Percentiles rank a stretch among this genome's conserved stretches.
Evolutionary conservation across 805 yeast genomes (phyloP).

Genomic region (Isabelozyma pseudorhagii): DNA sequence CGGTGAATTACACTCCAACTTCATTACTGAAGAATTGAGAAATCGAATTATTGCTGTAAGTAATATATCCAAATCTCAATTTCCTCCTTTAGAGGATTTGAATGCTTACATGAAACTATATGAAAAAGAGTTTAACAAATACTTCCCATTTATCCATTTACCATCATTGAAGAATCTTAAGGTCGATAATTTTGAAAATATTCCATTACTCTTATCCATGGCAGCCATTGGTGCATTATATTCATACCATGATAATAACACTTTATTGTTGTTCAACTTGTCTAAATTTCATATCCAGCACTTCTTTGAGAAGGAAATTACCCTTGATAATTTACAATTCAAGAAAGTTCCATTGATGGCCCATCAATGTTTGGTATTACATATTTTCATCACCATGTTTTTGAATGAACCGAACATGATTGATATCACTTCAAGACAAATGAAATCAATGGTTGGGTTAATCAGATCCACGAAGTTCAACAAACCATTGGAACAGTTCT

Average conservation of each 20-base stretch:
- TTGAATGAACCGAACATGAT: constrained; percentile 51
- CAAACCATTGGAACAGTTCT: constrained; percentile 45
- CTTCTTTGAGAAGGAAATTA: constrained; percentile 53
- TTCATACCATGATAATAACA: constrained; percentile 74
- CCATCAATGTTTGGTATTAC: constrained; percentile 54
- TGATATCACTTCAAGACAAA: constrained; percentile 49
- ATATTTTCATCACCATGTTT: constrained; percentile 55
- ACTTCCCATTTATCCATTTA: constrained; percentile 80
- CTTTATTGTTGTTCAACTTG: constrained; percentile 66
- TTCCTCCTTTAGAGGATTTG: constrained; percentile 74
- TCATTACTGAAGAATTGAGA: constrained; percentile 49
- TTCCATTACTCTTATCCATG: constrained; percentile 74
- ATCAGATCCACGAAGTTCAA: constrained; percentile 52
- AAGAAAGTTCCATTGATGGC: constrained; percentile 57
- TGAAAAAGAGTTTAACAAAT: constrained; percentile 73
- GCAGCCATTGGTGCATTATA: constrained; percentile 88
- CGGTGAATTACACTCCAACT: constrained; percentile 6
- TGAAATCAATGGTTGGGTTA: constrained; percentile 52
- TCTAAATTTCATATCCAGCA: constrained; percentile 65
- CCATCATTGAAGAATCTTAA: constrained; percentile 47
- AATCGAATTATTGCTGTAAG: constrained; percentile 50
- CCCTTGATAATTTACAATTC: constrained; percentile 42
- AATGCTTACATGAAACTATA: constrained; percentile 74
- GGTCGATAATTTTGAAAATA: constrained; percentile 42
- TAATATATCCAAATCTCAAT: constrained; percentile 53